These are phyloP conservation scores for Leucocoprinus leucothites DNA, from an alignment of 768 basidiomycete genomes.

Conservation along the genomic window DNA sequence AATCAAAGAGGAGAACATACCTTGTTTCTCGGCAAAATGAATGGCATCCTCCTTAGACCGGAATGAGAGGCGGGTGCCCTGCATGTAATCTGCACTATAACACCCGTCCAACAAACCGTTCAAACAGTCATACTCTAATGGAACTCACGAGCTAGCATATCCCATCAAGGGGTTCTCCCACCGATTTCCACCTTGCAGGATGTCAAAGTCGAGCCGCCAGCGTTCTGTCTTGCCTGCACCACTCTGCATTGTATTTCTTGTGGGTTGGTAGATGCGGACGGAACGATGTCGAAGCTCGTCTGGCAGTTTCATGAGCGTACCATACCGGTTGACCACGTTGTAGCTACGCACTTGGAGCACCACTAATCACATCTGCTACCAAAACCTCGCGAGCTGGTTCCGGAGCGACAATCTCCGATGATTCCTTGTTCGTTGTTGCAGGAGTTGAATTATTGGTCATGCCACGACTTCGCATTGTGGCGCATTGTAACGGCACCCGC, in stretches of 20 bases:
- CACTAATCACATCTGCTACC: constrained; percentile 80
- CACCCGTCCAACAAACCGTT: constrained; percentile 1
- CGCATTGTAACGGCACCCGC: constrained; percentile 17
- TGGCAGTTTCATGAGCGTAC: constrained; percentile 47
- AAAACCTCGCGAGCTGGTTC: constrained; percentile 58
- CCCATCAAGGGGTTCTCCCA: constrained; percentile 99
- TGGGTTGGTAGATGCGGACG: constrained; percentile 91
- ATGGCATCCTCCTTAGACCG: constrained; percentile 86
- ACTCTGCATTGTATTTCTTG: constrained; percentile 94
- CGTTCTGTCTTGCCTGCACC: constrained; percentile 80
- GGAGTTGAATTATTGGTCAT: constrained; percentile 28
- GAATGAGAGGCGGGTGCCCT: constrained; percentile 84
- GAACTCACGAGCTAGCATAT: constrained; percentile 88
- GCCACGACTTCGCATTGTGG: constrained; percentile 22
- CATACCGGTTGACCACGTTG: constrained; percentile 1
- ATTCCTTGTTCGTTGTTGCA: constrained; percentile 21
- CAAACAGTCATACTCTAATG: background rate
- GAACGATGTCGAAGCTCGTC: constrained; percentile 69
- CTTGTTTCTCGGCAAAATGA: constrained; percentile 97
- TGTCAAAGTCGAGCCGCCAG: constrained; percentile 96
- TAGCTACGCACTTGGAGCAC: constrained; percentile 68
- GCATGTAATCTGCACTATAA: constrained; percentile 90
- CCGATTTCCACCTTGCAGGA: constrained; percentile 81
- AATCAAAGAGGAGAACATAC: constrained; percentile 30
- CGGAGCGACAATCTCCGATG: constrained; percentile 27